Conservation (phyloP, 345 rosid genomes). For the Corymbia maculata region DNA sequence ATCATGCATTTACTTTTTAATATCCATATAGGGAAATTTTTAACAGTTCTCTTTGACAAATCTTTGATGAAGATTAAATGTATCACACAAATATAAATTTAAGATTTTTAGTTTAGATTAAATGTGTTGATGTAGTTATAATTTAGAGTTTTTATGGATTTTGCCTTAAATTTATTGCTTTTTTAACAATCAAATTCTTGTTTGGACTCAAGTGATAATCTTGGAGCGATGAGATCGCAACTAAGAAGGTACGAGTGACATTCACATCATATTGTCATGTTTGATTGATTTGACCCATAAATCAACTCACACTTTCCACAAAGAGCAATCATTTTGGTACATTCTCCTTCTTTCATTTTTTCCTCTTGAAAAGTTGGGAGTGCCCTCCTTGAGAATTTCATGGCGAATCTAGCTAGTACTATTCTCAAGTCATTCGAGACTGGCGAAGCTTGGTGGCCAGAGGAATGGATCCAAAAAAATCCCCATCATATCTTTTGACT, state of each 20-base stretch:
- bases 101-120: not conserved
- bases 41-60: too few relatives aligned
- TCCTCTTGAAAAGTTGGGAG: not conserved
- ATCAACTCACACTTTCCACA: not conserved
- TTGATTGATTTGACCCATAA: not conserved
- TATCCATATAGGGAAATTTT: fast-evolving
- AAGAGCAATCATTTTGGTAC: not conserved
- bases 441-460: not conserved
- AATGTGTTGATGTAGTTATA: too few relatives aligned
- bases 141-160: too few relatives aligned
- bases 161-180: not conserved
- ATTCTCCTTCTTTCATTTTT: not conserved
- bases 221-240: not conserved
- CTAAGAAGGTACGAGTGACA: not conserved
- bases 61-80: too few relatives aligned
- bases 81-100: too few relatives aligned
- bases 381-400: not conserved
- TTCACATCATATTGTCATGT: not conserved
- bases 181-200: not conserved
- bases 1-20: too few relatives aligned
- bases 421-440: not conserved
- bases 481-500: not conserved
- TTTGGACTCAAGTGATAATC: not conserved
- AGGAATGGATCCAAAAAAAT: not conserved
- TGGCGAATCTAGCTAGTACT: not conserved